These are phyloP conservation scores for Geosmithia flava DNA, from an alignment of 2,329 filamentous ascomycete genomes.

Conservation along the genomic window DNA sequence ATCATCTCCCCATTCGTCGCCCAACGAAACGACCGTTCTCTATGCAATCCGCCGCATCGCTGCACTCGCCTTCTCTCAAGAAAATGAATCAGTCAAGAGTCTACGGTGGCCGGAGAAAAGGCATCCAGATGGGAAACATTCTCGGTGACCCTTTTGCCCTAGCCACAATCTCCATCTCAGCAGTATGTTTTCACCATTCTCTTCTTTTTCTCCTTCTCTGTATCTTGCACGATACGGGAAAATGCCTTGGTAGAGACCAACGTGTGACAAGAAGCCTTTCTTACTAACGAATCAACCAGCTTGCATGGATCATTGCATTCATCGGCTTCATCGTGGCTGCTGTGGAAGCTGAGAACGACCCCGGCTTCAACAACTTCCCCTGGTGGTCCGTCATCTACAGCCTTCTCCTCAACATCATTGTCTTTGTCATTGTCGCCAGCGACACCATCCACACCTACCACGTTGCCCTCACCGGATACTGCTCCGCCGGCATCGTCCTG, in stretches of 20 bases:
- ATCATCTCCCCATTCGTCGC: background rate
- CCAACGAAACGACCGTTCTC: background rate
- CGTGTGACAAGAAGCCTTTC: background rate
- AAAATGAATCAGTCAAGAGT: slow-evolving; percentile 67
- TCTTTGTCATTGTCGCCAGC: slow-evolving; percentile 73
- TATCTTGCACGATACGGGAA: background rate
- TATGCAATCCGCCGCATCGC: slow-evolving; percentile 1
- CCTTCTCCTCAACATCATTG: slow-evolving; percentile 68
- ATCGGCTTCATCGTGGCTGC: slow-evolving; percentile 70
- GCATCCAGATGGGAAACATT: slow-evolving; percentile 76
- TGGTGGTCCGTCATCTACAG: slow-evolving; percentile 90
- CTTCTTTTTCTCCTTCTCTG: no score
- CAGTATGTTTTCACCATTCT: slow-evolving; percentile 58
- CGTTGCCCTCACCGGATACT: slow-evolving; percentile 80
- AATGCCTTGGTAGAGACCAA: background rate
- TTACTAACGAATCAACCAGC: slow-evolving; percentile 36
- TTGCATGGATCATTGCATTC: slow-evolving; percentile 92
- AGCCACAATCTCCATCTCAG: slow-evolving; percentile 81
- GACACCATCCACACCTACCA: slow-evolving; percentile 81
- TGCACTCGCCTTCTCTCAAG: slow-evolving; percentile 57
- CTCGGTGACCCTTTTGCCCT: slow-evolving; percentile 93
- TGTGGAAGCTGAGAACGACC: slow-evolving; percentile 21
- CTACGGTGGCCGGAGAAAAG: slow-evolving; percentile 41
- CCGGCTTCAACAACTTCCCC: slow-evolving; percentile 65
- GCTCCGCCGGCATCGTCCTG: slow-evolving; percentile 72